phyloP scores from a whole-genome alignment of 768 basidiomycete species.

The Boletus eberwhitei region DNA sequence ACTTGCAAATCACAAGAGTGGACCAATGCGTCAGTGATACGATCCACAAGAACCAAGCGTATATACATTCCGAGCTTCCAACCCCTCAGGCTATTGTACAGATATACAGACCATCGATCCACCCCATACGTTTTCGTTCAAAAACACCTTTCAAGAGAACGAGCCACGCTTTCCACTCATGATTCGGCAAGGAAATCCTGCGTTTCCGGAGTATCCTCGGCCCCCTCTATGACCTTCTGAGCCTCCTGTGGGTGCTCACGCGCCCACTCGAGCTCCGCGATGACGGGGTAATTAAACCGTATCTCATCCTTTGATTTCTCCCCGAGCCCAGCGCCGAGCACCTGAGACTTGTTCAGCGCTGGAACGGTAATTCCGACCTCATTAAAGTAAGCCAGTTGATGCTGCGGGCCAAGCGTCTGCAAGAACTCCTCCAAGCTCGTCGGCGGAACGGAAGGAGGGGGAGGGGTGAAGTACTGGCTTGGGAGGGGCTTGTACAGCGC shows the following conservation, averaged over 20 bases:
- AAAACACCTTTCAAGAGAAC: not conserved
- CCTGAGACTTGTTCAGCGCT: not conserved
- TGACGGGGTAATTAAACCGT: constrained; percentile 2
- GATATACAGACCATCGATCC: not conserved
- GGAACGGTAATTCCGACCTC: not conserved
- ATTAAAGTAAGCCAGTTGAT: not conserved
- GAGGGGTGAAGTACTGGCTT: not conserved
- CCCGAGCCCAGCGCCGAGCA: not conserved
- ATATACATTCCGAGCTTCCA: not conserved
- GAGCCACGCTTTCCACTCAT: not conserved
- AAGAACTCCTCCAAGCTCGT: not conserved
- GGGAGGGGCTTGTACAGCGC: constrained; percentile 7
- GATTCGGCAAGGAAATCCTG: not conserved
- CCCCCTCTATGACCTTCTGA: not conserved
- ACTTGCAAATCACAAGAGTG: not conserved
- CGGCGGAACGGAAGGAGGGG: not conserved
- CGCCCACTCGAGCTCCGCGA: constrained; percentile 9
- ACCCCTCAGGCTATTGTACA: not conserved
- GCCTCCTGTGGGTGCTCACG: constrained; percentile 11
- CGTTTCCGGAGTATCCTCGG: not conserved
- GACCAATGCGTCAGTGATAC: not conserved
- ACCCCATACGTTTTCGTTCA: not conserved
- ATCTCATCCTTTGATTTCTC: not conserved
- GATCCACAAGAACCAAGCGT: not conserved
- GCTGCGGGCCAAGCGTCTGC: not conserved